phyloP scores from a whole-genome alignment of 768 basidiomycete species.

The Tricholoma flavovirens region DNA sequence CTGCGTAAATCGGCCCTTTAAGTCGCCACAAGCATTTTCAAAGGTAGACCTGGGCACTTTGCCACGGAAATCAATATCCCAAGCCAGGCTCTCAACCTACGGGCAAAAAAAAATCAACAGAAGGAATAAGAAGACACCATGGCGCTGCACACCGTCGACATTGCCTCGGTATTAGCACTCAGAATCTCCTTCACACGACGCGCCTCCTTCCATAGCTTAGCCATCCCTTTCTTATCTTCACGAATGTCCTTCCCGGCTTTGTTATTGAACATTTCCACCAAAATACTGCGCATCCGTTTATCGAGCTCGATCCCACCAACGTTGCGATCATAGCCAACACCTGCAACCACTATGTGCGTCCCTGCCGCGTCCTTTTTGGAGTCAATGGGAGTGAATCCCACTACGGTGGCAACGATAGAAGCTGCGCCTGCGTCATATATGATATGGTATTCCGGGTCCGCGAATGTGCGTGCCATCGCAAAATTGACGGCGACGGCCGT shows the following conservation, averaged over 20 bases:
- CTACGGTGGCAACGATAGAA: constrained; percentile 72
- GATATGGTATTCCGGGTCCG: constrained; percentile 75
- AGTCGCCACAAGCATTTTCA: constrained; percentile 65
- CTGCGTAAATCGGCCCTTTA: constrained; percentile 55
- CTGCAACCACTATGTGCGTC: constrained; percentile 73
- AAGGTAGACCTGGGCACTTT: constrained; percentile 76
- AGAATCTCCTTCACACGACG: constrained; percentile 85
- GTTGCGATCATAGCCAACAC: constrained; percentile 73
- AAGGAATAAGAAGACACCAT: not conserved
- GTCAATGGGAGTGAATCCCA: constrained; percentile 53
- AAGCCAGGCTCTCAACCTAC: constrained; percentile 82
- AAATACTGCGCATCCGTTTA: constrained; percentile 71
- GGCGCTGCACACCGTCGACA: constrained; percentile 49
- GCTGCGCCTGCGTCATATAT: constrained; percentile 94
- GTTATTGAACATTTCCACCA: constrained; percentile 68
- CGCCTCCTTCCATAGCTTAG: constrained; percentile 93
- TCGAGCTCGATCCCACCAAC: constrained; percentile 85
- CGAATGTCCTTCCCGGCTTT: constrained; percentile 67
- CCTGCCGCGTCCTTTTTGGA: constrained; percentile 47
- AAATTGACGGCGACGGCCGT: constrained; percentile 96
- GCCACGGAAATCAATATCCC: constrained; percentile 85
- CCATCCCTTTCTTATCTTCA: constrained; percentile 78
- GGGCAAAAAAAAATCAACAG: constrained; percentile 6
- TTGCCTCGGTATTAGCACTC: constrained; percentile 85
- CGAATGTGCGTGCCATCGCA: constrained; percentile 92